Evolutionary conservation across 2,329 filamentous ascomycete species (phyloP).

Genomic region (Epicoccum nigrum): DNA sequence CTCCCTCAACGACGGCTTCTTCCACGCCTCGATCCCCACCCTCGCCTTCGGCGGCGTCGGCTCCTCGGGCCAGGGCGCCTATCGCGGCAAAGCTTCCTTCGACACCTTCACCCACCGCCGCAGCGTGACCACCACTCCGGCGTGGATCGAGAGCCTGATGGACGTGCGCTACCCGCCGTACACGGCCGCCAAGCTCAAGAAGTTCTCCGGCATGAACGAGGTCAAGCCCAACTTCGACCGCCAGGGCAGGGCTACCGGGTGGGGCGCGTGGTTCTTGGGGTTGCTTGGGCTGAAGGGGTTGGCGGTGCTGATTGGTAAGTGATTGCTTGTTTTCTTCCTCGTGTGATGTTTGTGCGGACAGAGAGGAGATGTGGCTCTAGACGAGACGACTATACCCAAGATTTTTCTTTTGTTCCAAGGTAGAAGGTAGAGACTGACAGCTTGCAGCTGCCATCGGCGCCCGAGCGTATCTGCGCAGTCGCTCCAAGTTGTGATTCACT

Average conservation of each 20-base stretch:
- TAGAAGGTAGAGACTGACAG: slow-evolving; percentile 22
- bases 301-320: slow-evolving; percentile 43
- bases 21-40: slow-evolving; percentile 73
- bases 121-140: slow-evolving; percentile 65
- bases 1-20: slow-evolving; percentile 64
- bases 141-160: slow-evolving; percentile 71
- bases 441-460: slow-evolving; percentile 35
- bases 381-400: too few species aligned
- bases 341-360: too few species aligned
- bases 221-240: slow-evolving; percentile 67
- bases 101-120: slow-evolving; percentile 70
- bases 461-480: slow-evolving; percentile 37
- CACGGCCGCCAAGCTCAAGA: slow-evolving; percentile 59
- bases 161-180: slow-evolving; percentile 71
- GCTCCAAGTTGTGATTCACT: slow-evolving; percentile 37
- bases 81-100: slow-evolving; percentile 77
- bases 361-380: too few species aligned
- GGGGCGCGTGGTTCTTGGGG: slow-evolving; percentile 42
- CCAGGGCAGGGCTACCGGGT: slow-evolving; percentile 52
- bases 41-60: slow-evolving; percentile 85
- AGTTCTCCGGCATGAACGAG: slow-evolving; percentile 57
- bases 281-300: slow-evolving; percentile 40
- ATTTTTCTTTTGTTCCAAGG: too few species aligned
- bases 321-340: not conserved
- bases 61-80: slow-evolving; percentile 75